A percentile compares a stretch with the other conserved stretches of the same genome.
Evolutionary conservation across 306 rosid genomes (phyloP).

Genomic region (Rosa persica): DNA sequence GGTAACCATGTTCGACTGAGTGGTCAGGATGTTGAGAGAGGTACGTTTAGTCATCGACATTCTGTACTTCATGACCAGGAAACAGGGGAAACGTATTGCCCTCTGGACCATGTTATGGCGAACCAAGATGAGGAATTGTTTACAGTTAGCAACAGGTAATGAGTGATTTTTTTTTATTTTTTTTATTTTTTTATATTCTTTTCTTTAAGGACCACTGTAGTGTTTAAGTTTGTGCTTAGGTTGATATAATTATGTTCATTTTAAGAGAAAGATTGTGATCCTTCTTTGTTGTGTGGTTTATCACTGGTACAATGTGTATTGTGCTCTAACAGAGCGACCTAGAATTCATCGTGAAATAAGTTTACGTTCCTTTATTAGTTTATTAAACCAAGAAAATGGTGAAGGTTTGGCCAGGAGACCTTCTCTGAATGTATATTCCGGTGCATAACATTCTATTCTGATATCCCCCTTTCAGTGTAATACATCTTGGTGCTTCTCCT

Average conservation of each 20-base stretch:
- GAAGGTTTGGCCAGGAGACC: not conserved
- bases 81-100: slow-evolving; percentile 79
- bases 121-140: slow-evolving; percentile 92
- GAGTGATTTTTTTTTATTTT: slow-evolving; percentile 9
- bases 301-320: not conserved
- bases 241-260: not conserved
- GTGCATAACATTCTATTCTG: not conserved
- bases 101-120: slow-evolving; percentile 76
- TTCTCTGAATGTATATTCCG: not conserved
- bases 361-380: not conserved
- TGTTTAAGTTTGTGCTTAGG: not conserved
- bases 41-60: slow-evolving; percentile 96
- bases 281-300: not conserved
- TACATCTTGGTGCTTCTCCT: no score
- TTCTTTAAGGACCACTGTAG: not conserved
- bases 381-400: not conserved
- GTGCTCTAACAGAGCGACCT: not conserved
- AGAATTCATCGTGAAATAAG: not conserved
- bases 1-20: slow-evolving; percentile 94
- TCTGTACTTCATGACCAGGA: slow-evolving; percentile 88
- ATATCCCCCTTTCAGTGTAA: not conserved
- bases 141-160: slow-evolving; percentile 97
- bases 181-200: not conserved
- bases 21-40: slow-evolving; percentile 98
- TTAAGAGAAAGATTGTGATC: no score